Percentiles rank a stretch among this genome's conserved stretches.
Evolutionary conservation across 108 stramenopile species (phyloP).

Genomic region (Fistulifera solaris): DNA sequence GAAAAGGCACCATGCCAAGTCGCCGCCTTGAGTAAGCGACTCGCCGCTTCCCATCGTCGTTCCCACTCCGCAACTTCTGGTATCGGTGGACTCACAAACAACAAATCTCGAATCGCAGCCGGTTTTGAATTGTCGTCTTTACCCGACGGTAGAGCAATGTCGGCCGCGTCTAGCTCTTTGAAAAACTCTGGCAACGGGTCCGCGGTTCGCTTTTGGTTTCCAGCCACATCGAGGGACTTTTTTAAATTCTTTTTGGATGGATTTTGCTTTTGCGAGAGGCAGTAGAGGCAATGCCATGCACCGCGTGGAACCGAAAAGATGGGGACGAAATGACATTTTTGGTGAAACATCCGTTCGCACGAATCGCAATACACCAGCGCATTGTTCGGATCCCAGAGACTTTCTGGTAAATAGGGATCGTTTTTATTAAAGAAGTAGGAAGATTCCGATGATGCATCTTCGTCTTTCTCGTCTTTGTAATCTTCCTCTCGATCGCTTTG

Average conservation of each 20-base stretch:
- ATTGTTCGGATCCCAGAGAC: conserved; percentile 64
- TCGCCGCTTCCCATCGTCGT: conserved; percentile 15
- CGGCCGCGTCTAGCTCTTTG: too few relatives aligned
- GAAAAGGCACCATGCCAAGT: conserved; percentile 20
- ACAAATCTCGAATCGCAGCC: too few relatives aligned
- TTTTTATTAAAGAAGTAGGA: conserved; percentile 24
- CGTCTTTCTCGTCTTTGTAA: conserved; percentile 17
- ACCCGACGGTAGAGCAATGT: too few relatives aligned
- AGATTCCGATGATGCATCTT: conserved; percentile 14
- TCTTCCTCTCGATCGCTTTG: conserved; percentile 30
- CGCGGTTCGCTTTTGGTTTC: too few relatives aligned
- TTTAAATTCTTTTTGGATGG: too few relatives aligned
- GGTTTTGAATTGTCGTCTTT: too few relatives aligned
- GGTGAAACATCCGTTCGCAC: conserved; percentile 78
- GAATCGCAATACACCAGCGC: conserved; percentile 70
- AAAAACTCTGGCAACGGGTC: too few relatives aligned
- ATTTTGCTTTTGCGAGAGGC: conserved; percentile 15
- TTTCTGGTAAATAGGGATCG: conserved; percentile 44
- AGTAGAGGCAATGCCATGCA: conserved; percentile 70
- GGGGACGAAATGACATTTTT: conserved; percentile 84
- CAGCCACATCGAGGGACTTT: too few relatives aligned
- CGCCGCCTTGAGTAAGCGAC: conserved; percentile 14
- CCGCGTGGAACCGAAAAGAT: conserved; percentile 58
- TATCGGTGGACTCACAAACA: conserved; percentile 3
- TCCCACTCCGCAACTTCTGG: neutral